phyloP scores from a whole-genome alignment of 371 early-diverging fungal genomes.

The Rhizopus sp. region DNA sequence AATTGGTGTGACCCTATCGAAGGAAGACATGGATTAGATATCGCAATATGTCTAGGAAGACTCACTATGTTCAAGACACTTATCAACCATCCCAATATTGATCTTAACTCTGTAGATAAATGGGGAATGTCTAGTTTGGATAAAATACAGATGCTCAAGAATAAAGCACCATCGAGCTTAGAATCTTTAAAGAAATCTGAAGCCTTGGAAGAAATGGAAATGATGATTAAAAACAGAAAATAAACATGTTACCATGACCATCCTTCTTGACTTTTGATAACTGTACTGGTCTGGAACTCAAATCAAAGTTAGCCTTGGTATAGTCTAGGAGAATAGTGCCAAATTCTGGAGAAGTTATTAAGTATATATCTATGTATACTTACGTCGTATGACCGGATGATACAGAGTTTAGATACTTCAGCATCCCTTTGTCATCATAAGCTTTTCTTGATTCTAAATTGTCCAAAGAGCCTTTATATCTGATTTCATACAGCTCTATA shows the following conservation, averaged over 20 bases:
- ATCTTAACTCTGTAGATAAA: conserved; percentile 26
- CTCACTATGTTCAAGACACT: conserved; percentile 37
- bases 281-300: too few species aligned
- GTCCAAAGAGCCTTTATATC: too few species aligned
- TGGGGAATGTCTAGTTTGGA: conserved; percentile 40
- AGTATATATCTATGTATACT: too few species aligned
- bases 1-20: conserved; percentile 50
- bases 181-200: conserved; percentile 1
- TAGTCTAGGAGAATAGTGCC: too few species aligned
- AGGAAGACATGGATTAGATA: conserved; percentile 39
- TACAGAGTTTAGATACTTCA: too few species aligned
- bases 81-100: conserved; percentile 26
- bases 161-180: not conserved
- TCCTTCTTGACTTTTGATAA: not conserved
- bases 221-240: conserved; percentile 6
- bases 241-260: not conserved
- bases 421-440: too few species aligned
- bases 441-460: too few species aligned
- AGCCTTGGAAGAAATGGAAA: conserved; percentile 17
- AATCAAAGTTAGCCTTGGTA: too few species aligned
- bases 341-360: too few species aligned
- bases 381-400: too few species aligned
- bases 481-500: too few species aligned
- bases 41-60: conserved; percentile 40
- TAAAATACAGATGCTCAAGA: conserved; percentile 29